Percentiles rank a stretch among this genome's conserved stretches.
Conservation (phyloP, 2,329 filamentous ascomycete genomes). For the Akanthomyces muscarius region DNA sequence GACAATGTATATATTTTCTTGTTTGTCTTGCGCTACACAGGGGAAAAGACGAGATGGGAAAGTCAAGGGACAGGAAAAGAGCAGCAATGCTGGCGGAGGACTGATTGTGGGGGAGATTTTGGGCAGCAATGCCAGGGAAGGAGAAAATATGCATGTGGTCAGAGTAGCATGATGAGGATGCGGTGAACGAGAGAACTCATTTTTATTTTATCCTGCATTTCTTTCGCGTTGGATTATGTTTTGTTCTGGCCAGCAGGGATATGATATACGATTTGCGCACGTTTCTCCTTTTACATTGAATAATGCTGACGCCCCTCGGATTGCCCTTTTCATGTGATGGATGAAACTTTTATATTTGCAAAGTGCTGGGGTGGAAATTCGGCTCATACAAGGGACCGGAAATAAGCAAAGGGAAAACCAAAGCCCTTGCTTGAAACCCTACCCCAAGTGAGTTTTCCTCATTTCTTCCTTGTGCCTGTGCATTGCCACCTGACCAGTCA, state of each 20-base stretch:
- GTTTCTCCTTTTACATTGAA: background rate
- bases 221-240: background rate
- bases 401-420: background rate
- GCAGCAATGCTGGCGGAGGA: background rate
- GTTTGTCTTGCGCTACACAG: too few species aligned
- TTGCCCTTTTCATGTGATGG: background rate
- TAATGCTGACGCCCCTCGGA: background rate
- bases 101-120: background rate
- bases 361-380: background rate
- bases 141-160: background rate
- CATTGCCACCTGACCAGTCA: conserved; percentile 4
- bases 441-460: background rate
- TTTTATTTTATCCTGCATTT: background rate
- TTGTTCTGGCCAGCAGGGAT: background rate
- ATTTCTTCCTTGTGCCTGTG: background rate
- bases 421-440: background rate
- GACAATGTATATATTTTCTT: background rate
- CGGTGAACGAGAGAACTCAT: background rate
- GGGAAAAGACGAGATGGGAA: background rate
- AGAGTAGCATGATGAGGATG: conserved; percentile 1
- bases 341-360: background rate
- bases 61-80: background rate
- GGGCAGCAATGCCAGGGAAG: background rate
- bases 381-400: background rate
- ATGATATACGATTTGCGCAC: background rate